phyloP scores from a whole-genome alignment of 2,329 filamentous ascomycete species.

The Bipolaris victoriae region DNA sequence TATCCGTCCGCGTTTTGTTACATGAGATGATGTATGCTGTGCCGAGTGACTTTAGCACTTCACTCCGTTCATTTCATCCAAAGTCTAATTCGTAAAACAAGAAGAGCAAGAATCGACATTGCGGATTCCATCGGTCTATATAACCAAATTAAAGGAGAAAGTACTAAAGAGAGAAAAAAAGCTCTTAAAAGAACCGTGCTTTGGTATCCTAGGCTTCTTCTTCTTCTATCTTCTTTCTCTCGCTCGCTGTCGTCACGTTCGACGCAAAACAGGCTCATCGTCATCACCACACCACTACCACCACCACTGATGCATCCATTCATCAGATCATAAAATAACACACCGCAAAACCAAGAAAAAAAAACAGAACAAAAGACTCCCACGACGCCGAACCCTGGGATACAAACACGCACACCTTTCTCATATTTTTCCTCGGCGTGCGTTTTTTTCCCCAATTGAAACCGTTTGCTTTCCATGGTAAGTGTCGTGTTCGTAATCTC shows the following conservation, averaged over 20 bases:
- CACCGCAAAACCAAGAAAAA: not conserved
- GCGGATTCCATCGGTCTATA: not conserved
- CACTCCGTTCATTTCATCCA: too few relatives aligned
- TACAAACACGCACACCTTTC: not conserved
- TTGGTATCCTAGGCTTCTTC: slow-evolving; percentile 2
- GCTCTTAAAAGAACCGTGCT: not conserved
- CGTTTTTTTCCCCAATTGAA: not conserved
- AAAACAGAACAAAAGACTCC: not conserved
- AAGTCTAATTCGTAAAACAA: not conserved
- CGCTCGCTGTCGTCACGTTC: not conserved
- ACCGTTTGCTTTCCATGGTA: slow-evolving; percentile 2
- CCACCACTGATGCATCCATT: not conserved
- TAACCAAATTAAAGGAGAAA: not conserved
- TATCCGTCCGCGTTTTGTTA: too few relatives aligned
- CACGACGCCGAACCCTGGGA: slow-evolving; percentile 1
- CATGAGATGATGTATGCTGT: too few relatives aligned
- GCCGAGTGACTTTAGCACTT: too few relatives aligned
- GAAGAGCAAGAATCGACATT: not conserved
- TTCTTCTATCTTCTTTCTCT: not conserved
- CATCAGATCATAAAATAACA: not conserved
- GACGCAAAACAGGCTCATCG: not conserved
- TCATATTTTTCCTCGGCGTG: not conserved
- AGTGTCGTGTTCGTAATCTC: slow-evolving; percentile 7
- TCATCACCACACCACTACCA: not conserved
- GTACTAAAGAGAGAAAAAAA: not conserved